Evolutionary conservation across 306 rosid species (phyloP), one percentile per base, ranked within the genome.

Genomic region (Quercus glauca): DNA sequence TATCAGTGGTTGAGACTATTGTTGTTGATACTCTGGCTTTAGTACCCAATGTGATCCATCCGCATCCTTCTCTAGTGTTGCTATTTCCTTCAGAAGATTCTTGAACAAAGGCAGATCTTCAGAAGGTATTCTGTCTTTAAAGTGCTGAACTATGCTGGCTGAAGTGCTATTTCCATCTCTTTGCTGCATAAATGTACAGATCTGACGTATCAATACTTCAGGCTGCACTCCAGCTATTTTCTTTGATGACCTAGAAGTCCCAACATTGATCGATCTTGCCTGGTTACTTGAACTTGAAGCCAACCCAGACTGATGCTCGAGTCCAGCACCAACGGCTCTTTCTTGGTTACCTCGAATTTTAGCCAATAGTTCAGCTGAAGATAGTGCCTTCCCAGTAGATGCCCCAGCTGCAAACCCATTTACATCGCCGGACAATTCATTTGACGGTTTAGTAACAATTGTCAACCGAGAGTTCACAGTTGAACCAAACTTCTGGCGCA

Each of bases 1-100:
- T 31, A 78, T 58, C 58, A 58, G 72, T 19, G 31, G 78, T 51
- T 28, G 20, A 12, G 74, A 83, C 76, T 78, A 76, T 74, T 83
- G 41, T 69, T 71, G 79, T 82, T 78, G 85, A 85, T 89, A 95
- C n/a, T 90, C 97, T 52, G 97, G 86, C 86, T 91, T 93, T 78
- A 95, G 87, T 84, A 82, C 80, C 99, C 99, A 95, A 75, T 73
- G 21, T 4, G 98, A 90, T 61, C 94, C 97, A 72, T 81, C 70
- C 9, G 85, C 82, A 76, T 82, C 86, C 85, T 91, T 95, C 78
- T 88, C 90, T 69, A 93, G 79, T 58, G 75, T 83, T 3, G 99
- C 98, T 76, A 95, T 93, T 84, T 95, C 99, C 88, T 93, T 95
- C 60, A 95, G 80, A 61, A 95, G 89, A 90, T 91, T 93, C 92